Conservation (phyloP, 805 yeast species). For the Yamadazyma sp. region DNA sequence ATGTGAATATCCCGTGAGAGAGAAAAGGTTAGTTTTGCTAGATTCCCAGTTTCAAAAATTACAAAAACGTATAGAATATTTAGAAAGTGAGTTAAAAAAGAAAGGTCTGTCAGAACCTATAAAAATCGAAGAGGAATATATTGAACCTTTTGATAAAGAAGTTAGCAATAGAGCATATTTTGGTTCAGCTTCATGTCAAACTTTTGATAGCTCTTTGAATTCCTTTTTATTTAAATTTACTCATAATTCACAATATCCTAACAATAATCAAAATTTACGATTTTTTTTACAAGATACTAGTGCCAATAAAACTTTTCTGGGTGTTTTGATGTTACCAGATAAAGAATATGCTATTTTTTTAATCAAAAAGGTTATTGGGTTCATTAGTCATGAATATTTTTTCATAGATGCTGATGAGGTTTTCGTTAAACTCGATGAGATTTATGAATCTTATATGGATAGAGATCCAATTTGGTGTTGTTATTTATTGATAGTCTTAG, state of each 20-base stretch:
- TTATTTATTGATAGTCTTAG: slow-evolving; percentile 7
- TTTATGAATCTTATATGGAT: slow-evolving; percentile 5
- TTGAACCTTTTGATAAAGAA: slow-evolving; percentile 9
- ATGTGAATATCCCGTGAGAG: slow-evolving; percentile 11
- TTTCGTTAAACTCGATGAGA: slow-evolving; percentile 5
- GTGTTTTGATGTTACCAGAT: slow-evolving; percentile 10
- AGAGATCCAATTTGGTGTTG: slow-evolving; percentile 9
- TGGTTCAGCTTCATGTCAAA: slow-evolving; percentile 9
- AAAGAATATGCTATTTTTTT: slow-evolving; percentile 10
- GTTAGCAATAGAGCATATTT: slow-evolving; percentile 2
- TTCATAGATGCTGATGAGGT: slow-evolving; percentile 7
- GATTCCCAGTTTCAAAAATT: slow-evolving; percentile 12
- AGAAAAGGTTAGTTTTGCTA: slow-evolving; percentile 9
- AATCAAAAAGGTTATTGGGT: slow-evolving; percentile 8
- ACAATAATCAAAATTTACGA: not conserved
- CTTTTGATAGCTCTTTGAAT: slow-evolving; percentile 10
- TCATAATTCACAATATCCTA: slow-evolving; percentile 1
- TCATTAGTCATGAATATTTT: slow-evolving; percentile 8
- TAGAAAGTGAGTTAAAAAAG: slow-evolving; percentile 7
- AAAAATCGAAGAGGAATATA: slow-evolving; percentile 5
- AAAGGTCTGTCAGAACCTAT: not conserved
- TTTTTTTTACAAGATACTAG: slow-evolving; percentile 6
- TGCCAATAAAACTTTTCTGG: slow-evolving; percentile 5
- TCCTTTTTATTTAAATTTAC: slow-evolving; percentile 8
- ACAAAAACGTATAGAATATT: slow-evolving; percentile 5